Evolutionary conservation across 2,329 filamentous ascomycete species (phyloP), one percentile per base, ranked within the genome.

Genomic region (Exophiala bonariae): DNA sequence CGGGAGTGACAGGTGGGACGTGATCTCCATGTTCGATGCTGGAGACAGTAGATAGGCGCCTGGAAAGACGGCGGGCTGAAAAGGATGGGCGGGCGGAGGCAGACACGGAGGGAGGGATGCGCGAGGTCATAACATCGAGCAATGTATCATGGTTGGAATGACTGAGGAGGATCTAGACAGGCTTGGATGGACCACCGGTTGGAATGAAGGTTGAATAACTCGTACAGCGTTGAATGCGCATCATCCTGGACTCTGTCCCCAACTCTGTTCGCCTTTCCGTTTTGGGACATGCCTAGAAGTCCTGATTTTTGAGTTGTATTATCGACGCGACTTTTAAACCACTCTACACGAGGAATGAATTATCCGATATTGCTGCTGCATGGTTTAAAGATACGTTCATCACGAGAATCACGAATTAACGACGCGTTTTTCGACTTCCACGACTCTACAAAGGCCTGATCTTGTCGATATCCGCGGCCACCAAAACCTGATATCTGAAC

Each of bases 31-130:
- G 77, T 66, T 89, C 85, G 17, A 63, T 57, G 50, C 75, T 77
- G 44, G 83, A 86, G 47, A 87, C 75, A 28, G 82, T 81, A 50
- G 84, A 85, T 35, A 84, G 83, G 40, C 89, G 73, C 50, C 87
- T 79, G 57, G 81, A 83, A 65, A 71, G 74, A 64, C 61, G 42
- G 50, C 59, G 47, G 55, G 57, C 54, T 11, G 51, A 54, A n/a
- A 85, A 74, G 52, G 83, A 84, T 33, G 78, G 69, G 62, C 80
- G 75, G 61, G 62, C 57, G 60, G 63, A 61, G 47, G 66, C 67
- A 36, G 62, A 69, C 45, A 76, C 70, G 49, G 75, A 71, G 47
- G 75, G 67, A 47, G 76, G 74, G 65, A 78, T 77, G 50, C 81
- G 56, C 45, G 54, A 81, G 52, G 77, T 68, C 64, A 81, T 70